These are phyloP conservation scores for Zygosaccharomyces bailii DNA, from an alignment of 805 yeast genomes.

Conservation along the genomic window DNA sequence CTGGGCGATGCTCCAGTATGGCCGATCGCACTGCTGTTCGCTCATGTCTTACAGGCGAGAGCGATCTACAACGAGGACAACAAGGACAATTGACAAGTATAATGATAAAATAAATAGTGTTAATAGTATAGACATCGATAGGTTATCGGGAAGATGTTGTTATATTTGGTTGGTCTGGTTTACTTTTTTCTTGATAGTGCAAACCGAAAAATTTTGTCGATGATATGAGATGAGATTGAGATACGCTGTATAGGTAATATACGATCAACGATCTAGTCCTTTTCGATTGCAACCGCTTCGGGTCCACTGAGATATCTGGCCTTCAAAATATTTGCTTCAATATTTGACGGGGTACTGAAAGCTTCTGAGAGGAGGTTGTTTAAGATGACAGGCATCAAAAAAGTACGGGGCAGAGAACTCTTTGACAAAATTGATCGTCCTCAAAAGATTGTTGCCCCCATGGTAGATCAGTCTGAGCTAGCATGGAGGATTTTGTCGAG, in stretches of 20 bases:
- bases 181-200: background rate
- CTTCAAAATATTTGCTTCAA: constrained; percentile 9
- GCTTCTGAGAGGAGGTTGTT: constrained; percentile 2
- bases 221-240: background rate
- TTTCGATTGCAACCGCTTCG: too few relatives aligned
- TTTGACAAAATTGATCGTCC: constrained; percentile 72
- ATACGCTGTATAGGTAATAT: background rate
- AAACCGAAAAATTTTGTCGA: background rate
- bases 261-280: background rate
- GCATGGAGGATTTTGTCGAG: constrained; percentile 92
- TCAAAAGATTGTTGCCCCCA: constrained; percentile 87
- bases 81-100: background rate
- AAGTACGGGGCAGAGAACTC: constrained; percentile 59
- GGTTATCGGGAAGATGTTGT: too few relatives aligned
- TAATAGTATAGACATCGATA: background rate
- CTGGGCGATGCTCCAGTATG: constrained; percentile 83
- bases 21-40: constrained; percentile 77
- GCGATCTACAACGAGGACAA: constrained; percentile 39
- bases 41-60: constrained; percentile 71
- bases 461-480: constrained; percentile 96
- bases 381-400: constrained; percentile 13
- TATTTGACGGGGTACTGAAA: constrained; percentile 1
- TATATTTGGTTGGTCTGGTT: background rate
- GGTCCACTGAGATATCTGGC: too few relatives aligned
- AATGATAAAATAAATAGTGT: background rate